Percentiles rank a stretch among this genome's conserved stretches.
Conservation (phyloP, 306 rosid species). For the Cucurbita moschata region DNA sequence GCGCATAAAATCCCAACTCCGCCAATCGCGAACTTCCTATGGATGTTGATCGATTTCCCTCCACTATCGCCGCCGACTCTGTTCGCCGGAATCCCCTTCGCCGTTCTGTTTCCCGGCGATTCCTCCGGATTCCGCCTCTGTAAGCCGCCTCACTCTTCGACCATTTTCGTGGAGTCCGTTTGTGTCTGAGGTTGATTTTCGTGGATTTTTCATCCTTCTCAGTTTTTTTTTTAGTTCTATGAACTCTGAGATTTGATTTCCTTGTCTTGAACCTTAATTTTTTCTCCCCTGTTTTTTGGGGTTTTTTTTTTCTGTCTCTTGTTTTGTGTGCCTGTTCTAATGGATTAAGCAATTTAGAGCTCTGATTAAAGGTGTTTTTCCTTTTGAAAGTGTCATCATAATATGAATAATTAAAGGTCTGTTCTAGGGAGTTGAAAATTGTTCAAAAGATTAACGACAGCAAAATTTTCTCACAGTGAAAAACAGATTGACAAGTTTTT, state of each 20-base stretch:
- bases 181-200: constrained; percentile 23
- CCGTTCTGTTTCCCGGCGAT: constrained; percentile 14
- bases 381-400: background rate
- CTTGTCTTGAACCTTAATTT: background rate
- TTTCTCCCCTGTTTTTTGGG: background rate
- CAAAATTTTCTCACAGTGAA: background rate
- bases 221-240: background rate
- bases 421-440: background rate
- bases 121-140: constrained; percentile 20
- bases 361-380: background rate
- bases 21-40: constrained; percentile 7
- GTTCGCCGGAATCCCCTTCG: constrained; percentile 10
- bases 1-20: constrained; percentile 7
- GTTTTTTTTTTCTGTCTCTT: background rate
- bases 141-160: constrained; percentile 7
- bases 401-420: background rate
- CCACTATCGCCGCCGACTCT: constrained; percentile 21
- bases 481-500: background rate
- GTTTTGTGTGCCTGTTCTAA: background rate
- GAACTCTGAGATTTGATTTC: background rate
- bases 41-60: constrained; percentile 22
- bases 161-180: background rate
- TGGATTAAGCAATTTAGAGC: background rate
- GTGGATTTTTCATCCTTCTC: background rate
- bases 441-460: background rate